These are phyloP conservation scores for Brassica carinata DNA, from an alignment of 345 rosid genomes.

Conservation along the genomic window DNA sequence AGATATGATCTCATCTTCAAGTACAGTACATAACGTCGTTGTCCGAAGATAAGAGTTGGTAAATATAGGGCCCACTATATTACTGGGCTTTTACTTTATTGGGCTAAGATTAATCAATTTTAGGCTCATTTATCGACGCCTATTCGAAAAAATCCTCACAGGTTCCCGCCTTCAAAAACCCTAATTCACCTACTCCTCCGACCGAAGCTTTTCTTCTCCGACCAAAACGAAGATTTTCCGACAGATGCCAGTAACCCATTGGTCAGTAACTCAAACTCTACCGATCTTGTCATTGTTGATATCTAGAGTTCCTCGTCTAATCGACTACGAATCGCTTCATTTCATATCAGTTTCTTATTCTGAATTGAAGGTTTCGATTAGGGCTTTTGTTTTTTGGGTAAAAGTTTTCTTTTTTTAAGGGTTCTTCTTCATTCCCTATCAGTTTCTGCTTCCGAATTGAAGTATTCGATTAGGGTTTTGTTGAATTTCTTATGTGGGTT, in stretches of 20 bases:
- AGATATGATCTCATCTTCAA: not conserved
- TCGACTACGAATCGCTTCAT: not conserved
- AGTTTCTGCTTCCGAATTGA: not conserved
- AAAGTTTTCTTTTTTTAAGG: not conserved
- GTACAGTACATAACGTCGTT: not conserved
- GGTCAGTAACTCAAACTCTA: slow-evolving; percentile 24
- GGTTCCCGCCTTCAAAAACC: slow-evolving; percentile 58
- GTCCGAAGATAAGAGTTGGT: not conserved
- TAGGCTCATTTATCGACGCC: not conserved
- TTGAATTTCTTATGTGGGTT: not conserved
- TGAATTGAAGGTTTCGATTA: not conserved
- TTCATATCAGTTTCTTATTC: not conserved
- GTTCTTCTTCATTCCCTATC: not conserved
- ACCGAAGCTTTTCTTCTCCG: not conserved
- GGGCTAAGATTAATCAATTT: not conserved
- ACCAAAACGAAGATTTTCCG: slow-evolving; percentile 3
- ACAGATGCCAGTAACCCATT: slow-evolving; percentile 25
- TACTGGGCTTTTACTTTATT: not conserved
- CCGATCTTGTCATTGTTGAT: not conserved
- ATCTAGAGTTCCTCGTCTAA: slow-evolving; percentile 9
- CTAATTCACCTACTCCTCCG: slow-evolving; percentile 8
- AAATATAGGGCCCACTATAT: not conserved
- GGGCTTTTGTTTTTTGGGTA: not conserved
- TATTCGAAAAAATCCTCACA: not conserved
- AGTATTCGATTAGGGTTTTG: slow-evolving; percentile 4